phyloP scores from a whole-genome alignment of 208 protist species.

The Leishmania mexicana region DNA sequence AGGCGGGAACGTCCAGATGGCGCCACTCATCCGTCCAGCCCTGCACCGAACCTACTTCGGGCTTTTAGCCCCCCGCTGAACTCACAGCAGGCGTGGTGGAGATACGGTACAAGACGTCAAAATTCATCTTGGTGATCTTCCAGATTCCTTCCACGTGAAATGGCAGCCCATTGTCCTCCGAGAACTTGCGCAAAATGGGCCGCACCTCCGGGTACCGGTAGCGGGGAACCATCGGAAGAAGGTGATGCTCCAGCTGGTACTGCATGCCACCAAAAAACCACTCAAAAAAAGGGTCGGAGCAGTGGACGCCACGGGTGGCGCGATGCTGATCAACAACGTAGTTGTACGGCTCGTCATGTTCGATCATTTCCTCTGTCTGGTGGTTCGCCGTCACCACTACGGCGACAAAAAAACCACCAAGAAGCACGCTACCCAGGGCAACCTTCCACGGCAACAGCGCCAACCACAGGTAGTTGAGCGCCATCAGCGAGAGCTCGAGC shows the following conservation, averaged over 20 bases:
- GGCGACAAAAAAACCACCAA: slow-evolving; percentile 73
- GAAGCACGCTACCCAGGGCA: slow-evolving; percentile 63
- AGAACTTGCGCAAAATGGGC: slow-evolving; percentile 71
- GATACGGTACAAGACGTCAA: slow-evolving; percentile 53
- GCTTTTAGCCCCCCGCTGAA: slow-evolving; percentile 13
- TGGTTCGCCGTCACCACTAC: slow-evolving; percentile 81
- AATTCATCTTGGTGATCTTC: slow-evolving; percentile 74
- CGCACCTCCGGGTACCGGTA: slow-evolving; percentile 74
- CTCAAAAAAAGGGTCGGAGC: slow-evolving; percentile 73
- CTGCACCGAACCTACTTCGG: background rate
- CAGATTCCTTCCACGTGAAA: slow-evolving; percentile 72
- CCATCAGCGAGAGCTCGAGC: slow-evolving; percentile 58
- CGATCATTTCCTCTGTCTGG: slow-evolving; percentile 83
- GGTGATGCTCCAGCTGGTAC: slow-evolving; percentile 87
- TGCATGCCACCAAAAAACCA: slow-evolving; percentile 88
- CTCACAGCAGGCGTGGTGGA: slow-evolving; percentile 28
- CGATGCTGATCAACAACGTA: slow-evolving; percentile 81
- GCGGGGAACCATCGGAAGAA: slow-evolving; percentile 69
- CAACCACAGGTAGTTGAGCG: slow-evolving; percentile 76
- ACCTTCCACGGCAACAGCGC: slow-evolving; percentile 67
- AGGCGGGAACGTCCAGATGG: background rate
- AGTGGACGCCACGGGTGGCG: slow-evolving; percentile 72
- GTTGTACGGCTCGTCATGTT: slow-evolving; percentile 73
- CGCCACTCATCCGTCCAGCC: background rate
- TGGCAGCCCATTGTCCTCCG: slow-evolving; percentile 68